phyloP scores from a whole-genome alignment of 176 grass and related monocot species.

The Carex myosuroides region DNA sequence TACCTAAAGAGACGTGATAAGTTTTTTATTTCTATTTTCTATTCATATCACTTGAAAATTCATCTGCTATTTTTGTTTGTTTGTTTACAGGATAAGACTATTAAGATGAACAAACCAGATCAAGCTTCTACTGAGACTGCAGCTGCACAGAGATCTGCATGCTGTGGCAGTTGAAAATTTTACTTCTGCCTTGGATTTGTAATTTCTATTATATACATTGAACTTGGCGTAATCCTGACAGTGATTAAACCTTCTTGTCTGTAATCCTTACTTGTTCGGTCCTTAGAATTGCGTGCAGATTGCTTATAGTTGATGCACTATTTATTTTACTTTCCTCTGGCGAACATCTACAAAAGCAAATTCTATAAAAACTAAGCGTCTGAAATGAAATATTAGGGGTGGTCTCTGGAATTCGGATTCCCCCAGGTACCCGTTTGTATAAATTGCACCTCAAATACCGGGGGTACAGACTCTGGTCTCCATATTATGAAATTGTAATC shows the following conservation, averaged over 20 bases:
- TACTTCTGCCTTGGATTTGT: not conserved
- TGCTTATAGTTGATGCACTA: not conserved
- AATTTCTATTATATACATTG: not conserved
- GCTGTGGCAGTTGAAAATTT: conserved; percentile 41
- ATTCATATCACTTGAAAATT: not conserved
- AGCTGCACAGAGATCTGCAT: conserved; percentile 41
- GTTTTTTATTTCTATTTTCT: not conserved
- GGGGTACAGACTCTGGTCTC: no score
- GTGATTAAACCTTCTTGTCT: not conserved
- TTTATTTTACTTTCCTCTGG: not conserved
- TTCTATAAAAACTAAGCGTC: not conserved
- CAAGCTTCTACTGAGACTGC: conserved; percentile 23
- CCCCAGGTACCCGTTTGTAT: no score
- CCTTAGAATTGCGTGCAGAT: not conserved
- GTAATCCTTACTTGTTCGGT: not conserved
- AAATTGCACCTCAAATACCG: no score
- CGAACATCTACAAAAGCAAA: not conserved
- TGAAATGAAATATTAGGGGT: not conserved
- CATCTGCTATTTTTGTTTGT: not conserved
- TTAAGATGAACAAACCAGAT: conserved; percentile 70
- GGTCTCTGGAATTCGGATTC: no score
- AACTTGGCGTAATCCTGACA: not conserved
- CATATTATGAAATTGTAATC: no score
- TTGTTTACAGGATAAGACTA: conserved; percentile 51
- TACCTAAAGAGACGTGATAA: not conserved